Evolutionary conservation across 2,329 filamentous ascomycete genomes (phyloP).

Genomic region (Diaporthe eres): DNA sequence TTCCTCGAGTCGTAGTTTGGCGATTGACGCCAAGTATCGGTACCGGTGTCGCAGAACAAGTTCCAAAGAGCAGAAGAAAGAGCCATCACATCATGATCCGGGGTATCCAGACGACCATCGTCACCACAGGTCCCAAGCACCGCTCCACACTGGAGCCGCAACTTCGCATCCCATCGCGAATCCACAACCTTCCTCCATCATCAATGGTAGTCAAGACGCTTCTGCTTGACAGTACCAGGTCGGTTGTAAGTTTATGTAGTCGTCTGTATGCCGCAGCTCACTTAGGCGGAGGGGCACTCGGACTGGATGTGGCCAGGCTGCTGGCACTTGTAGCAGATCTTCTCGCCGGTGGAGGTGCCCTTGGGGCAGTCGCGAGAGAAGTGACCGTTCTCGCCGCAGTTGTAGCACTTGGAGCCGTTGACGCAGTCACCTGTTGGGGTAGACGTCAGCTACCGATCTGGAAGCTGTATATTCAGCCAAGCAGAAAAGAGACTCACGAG

Average conservation of each 20-base stretch:
- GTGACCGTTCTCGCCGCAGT: slow-evolving; percentile 95
- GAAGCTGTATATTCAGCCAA: not conserved
- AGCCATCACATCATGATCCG: slow-evolving; percentile 44
- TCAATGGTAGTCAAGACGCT: slow-evolving; percentile 36
- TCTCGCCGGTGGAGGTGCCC: slow-evolving; percentile 87
- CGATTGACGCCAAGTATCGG: slow-evolving; percentile 30
- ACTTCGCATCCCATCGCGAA: slow-evolving; percentile 43
- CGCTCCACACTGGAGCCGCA: slow-evolving; percentile 43
- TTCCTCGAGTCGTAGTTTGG: slow-evolving; percentile 33
- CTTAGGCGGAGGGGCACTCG: slow-evolving; percentile 87
- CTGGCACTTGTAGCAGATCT: slow-evolving; percentile 98
- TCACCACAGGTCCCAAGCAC: slow-evolving; percentile 43
- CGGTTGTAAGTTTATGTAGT: slow-evolving; percentile 42
- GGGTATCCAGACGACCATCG: slow-evolving; percentile 44
- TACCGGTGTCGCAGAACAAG: slow-evolving; percentile 34
- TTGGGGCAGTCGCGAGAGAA: slow-evolving; percentile 96
- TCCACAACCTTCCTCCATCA: slow-evolving; percentile 42
- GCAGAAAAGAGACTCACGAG: slow-evolving; percentile 68
- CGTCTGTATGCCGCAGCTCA: slow-evolving; percentile 41
- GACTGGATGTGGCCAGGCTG: slow-evolving; percentile 91
- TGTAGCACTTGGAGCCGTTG: slow-evolving; percentile 99
- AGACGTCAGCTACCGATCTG: slow-evolving; percentile 15
- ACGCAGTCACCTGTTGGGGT: slow-evolving; percentile 82
- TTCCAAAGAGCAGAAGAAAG: slow-evolving; percentile 30
- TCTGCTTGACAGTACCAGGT: slow-evolving; percentile 39